Evolutionary conservation across 345 rosid genomes (phyloP).

Genomic region (Hibiscus mutabilis): DNA sequence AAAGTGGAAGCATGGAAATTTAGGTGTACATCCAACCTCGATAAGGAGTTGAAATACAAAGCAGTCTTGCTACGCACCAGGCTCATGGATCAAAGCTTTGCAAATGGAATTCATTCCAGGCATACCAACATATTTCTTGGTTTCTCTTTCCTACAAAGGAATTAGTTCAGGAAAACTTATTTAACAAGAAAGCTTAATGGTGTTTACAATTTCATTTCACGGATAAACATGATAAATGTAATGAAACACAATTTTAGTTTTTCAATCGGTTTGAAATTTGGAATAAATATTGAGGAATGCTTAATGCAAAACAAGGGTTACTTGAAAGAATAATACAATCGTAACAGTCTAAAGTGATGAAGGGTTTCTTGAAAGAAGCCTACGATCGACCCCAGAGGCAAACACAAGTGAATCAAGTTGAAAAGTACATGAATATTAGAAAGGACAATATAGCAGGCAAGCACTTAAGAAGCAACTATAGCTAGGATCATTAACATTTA

Average conservation of each 20-base stretch:
- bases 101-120: constrained; percentile 83
- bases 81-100: constrained; percentile 52
- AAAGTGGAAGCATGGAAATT: constrained; percentile 3
- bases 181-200: background rate
- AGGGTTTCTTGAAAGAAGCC: background rate
- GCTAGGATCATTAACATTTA: background rate
- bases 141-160: constrained; percentile 41
- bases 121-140: constrained; percentile 65
- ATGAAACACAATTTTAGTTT: too few relatives aligned
- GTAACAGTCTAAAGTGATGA: background rate
- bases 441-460: background rate
- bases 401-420: background rate
- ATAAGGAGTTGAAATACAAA: background rate
- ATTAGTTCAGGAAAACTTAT: background rate
- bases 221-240: background rate
- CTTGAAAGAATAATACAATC: background rate
- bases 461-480: background rate
- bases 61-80: constrained; percentile 29
- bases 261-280: too few relatives aligned
- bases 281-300: background rate
- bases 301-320: background rate
- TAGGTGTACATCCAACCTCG: background rate
- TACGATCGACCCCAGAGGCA: background rate
- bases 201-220: background rate
- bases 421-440: background rate